Evolutionary conservation across 805 yeast species (phyloP).

Genomic region (Maudiozyma saulgeensis): DNA sequence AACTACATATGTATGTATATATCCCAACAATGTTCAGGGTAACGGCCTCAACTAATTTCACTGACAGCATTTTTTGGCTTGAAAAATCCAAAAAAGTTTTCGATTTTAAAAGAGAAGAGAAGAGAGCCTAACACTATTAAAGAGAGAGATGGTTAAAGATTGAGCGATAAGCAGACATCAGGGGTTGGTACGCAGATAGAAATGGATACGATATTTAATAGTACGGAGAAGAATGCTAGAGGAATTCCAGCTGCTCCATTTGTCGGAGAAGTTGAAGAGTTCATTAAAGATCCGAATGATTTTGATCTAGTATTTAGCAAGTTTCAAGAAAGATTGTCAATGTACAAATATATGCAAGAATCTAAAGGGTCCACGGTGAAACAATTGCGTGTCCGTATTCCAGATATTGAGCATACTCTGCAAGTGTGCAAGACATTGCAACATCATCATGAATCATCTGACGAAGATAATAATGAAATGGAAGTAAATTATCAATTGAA

Average conservation of each 20-base stretch:
- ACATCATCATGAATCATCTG: neutral
- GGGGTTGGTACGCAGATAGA: too few species aligned
- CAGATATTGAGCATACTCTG: slow-evolving; percentile 85
- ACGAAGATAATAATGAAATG: slow-evolving; percentile 23
- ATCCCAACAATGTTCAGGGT: too few species aligned
- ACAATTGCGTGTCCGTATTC: slow-evolving; percentile 49
- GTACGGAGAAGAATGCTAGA: slow-evolving; percentile 66
- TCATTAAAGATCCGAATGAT: slow-evolving; percentile 58
- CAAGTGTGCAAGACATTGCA: slow-evolving; percentile 50
- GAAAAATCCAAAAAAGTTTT: too few species aligned
- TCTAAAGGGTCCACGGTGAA: slow-evolving; percentile 22
- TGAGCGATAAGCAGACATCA: too few species aligned
- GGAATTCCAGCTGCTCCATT: slow-evolving; percentile 97
- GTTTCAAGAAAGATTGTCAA: slow-evolving; percentile 81
- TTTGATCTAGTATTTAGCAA: slow-evolving; percentile 60
- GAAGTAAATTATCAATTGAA: slow-evolving; percentile 84
- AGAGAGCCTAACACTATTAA: too few species aligned
- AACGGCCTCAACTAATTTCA: too few species aligned
- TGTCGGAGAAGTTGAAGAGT: slow-evolving; percentile 70
- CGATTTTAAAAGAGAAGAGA: too few species aligned
- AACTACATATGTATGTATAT: too few species aligned
- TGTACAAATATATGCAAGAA: slow-evolving; percentile 78
- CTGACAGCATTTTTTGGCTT: too few species aligned
- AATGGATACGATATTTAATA: slow-evolving; percentile 33
- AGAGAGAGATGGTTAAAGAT: too few species aligned